These are phyloP conservation scores for Venturia nashicola DNA, from an alignment of 2,329 filamentous ascomycete genomes.

Conservation along the genomic window DNA sequence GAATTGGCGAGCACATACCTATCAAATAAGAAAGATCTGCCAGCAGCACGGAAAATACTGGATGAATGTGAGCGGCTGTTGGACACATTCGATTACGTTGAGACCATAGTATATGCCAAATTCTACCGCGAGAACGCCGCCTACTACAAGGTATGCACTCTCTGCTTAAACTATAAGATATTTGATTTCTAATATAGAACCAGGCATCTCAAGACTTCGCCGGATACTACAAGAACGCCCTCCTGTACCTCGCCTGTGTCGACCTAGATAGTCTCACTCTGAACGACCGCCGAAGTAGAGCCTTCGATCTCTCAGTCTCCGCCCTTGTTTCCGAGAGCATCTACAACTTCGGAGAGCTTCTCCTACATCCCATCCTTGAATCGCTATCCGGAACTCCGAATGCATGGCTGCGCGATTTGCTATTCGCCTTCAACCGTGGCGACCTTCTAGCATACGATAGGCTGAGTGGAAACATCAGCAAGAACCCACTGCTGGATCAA, in stretches of 20 bases:
- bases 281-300: slow-evolving; percentile 63
- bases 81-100: slow-evolving; percentile 86
- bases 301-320: slow-evolving; percentile 85
- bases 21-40: slow-evolving; percentile 57
- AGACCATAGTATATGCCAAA: slow-evolving; percentile 86
- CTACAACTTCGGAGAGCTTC: slow-evolving; percentile 99
- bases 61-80: slow-evolving; percentile 79
- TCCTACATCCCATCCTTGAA: slow-evolving; percentile 91
- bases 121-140: slow-evolving; percentile 94
- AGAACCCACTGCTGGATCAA: slow-evolving; percentile 65
- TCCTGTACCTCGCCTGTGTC: slow-evolving; percentile 94
- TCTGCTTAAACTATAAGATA: neutral
- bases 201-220: slow-evolving; percentile 80
- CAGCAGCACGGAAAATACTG: slow-evolving; percentile 75
- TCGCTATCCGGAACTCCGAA: slow-evolving; percentile 63
- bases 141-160: slow-evolving; percentile 63
- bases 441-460: slow-evolving; percentile 80
- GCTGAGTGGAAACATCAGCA: slow-evolving; percentile 66
- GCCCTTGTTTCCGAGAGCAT: slow-evolving; percentile 89
- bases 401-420: slow-evolving; percentile 84
- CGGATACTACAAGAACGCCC: slow-evolving; percentile 92
- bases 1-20: slow-evolving; percentile 83
- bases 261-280: slow-evolving; percentile 63
- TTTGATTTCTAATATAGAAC: slow-evolving; percentile 7
- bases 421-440: slow-evolving; percentile 95